Base-by-base conservation (phyloP, 2,329 filamentous ascomycete species). In the Ascochyta pisi region DNA sequence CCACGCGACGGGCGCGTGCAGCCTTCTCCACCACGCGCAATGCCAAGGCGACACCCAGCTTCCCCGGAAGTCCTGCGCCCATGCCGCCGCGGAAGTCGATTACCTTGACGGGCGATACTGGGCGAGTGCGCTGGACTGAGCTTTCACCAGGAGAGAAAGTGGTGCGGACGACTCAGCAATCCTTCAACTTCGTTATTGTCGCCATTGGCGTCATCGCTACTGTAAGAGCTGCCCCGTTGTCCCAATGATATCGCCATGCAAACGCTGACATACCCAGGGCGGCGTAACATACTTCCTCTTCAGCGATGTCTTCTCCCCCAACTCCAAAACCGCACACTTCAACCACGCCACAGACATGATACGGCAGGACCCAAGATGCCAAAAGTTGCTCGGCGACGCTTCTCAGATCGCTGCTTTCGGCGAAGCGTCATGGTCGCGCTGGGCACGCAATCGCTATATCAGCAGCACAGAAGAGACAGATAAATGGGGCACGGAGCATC, bases 301-400 rank as follows among this genome's bases (percentile, higher is more conserved):
- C 66, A 60, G 63, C 58, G 72, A 75, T 58, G 68, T 76, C 63
- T 68, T 76, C 61, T 68, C 63, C 29, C 65, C 90, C 19, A 89
- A 93, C 70, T 95, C 91, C 80, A 93, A 92, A 76, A 94, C 89
- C 15, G 85, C 87, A 53, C 87, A 95, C 73, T 97, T 96, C 82
- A 96, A 96, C 78, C 88, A 90, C 61, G 91, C 91, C 0, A 89
- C 96, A 43, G 85, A 90, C 69, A 86, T 87, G 58, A 87, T 98
- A 72, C 91, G 89, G 73, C 82, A 84, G 48, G 89, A 96, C 69
- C 74, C 84, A 0, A 82, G 85, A 54, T 96, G 91, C 70, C 80
- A 87, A 26, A 86, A 89, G 53, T 73, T 96, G 6, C 83, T 98
- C 1, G 92, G 92, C 13, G 87, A 91, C 15, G 72, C 70, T 35